Evolutionary conservation across 495 filamentous ascomycete species (phyloP), one percentile per base, ranked within the genome.

Genomic region (Cudoniella acicularis): DNA sequence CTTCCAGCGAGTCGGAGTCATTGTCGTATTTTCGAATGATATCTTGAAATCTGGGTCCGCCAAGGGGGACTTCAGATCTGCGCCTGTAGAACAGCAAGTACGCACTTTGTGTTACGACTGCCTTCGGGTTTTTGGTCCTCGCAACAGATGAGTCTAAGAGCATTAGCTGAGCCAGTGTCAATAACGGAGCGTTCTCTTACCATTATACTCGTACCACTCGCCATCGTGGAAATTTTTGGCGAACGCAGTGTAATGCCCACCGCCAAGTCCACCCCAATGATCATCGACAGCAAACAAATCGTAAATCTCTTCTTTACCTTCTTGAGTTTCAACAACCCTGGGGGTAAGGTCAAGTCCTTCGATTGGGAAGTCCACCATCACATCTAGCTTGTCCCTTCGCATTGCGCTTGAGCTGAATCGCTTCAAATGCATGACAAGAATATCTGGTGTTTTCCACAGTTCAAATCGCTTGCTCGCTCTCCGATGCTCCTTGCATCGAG

Each of bases 31-130:
- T 77, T n/a, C 81, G 78, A 41, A 90, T 73, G 42, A 94, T 79
- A 61, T 87, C 73, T 58, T 91, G 78, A 43, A 91, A 85, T 56
- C 79, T 79, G 4, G 83, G 79, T 17, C 91, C 91, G 46, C 94
- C 94, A 30, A 98, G 80, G 26, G 90, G 86, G 22, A 67, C 74
- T 3, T 79, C 73, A 10, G 90, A 89, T 57, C 89, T 88, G 53
- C 95, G 91, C 25, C 94, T 88, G 73, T 98, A 98, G 79, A 98
- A 98, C 36, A 98, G 77, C 9, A 98, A 85, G 70, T 98, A 98
- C 0, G 94, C 95, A 21, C 86, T 83, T 3, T 83, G 63, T 1
- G 84, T 86, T 36, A 89, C 80, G 8, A 89, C 79, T 40, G 67
- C 71, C 45, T 78, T 64, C 0, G 84, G 76, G 63, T 86, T 73